Conservation (phyloP, 179 eudicot species). For the Spinacia oleracea region DNA sequence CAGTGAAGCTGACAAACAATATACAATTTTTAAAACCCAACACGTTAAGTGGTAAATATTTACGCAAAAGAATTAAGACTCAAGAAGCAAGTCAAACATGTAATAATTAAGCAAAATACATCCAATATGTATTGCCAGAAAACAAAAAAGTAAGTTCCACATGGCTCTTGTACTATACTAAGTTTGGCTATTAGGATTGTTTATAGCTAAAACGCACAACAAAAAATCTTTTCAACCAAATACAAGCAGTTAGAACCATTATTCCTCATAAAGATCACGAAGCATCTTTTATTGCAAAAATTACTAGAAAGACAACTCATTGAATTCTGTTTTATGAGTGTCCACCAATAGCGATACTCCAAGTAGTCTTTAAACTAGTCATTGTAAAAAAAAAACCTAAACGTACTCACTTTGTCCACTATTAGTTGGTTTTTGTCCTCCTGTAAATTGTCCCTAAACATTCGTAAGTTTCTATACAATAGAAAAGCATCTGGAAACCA, state of each 20-base stretch:
- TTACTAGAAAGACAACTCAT: background rate
- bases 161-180: background rate
- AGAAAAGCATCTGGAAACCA: background rate
- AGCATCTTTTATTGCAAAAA: slow-evolving; percentile 8
- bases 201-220: background rate
- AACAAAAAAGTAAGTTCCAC: background rate
- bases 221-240: background rate
- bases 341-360: background rate
- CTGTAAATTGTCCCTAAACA: background rate
- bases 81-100: slow-evolving; percentile 11
- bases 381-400: background rate
- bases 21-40: slow-evolving; percentile 1
- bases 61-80: background rate
- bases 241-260: background rate
- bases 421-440: background rate
- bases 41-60: background rate
- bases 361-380: background rate
- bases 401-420: background rate
- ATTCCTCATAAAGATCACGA: background rate
- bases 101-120: background rate
- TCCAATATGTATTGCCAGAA: background rate
- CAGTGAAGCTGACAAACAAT: slow-evolving; percentile 65
- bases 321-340: background rate
- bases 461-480: background rate
- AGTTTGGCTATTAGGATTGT: background rate